phyloP scores from a whole-genome alignment of 2,329 filamentous ascomycete species.

The Dothiorella sarmentorum region DNA sequence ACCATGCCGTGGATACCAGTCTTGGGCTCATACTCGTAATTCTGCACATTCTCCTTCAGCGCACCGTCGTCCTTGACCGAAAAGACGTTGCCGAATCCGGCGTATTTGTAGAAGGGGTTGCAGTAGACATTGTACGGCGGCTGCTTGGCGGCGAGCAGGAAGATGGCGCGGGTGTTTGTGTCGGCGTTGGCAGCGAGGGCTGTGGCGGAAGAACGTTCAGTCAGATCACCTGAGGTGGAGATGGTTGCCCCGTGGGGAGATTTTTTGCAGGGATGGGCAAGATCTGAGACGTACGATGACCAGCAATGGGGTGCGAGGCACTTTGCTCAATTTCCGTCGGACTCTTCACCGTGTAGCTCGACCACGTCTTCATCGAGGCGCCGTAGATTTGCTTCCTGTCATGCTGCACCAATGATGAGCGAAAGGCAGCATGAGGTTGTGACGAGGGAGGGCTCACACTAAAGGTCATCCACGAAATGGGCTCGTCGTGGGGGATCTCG shows the following conservation, averaged over 20 bases:
- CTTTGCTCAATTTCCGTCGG: slow-evolving; percentile 74
- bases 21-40: slow-evolving; percentile 67
- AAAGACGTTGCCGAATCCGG: slow-evolving; percentile 78
- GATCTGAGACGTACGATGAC: slow-evolving; percentile 59
- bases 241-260: slow-evolving; percentile 17
- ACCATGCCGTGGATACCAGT: slow-evolving; percentile 80
- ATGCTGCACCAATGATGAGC: slow-evolving; percentile 53
- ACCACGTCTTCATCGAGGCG: slow-evolving; percentile 91
- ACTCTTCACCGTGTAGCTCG: slow-evolving; percentile 71
- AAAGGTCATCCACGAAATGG: slow-evolving; percentile 92
- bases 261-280: background rate
- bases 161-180: slow-evolving; percentile 85
- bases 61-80: slow-evolving; percentile 55
- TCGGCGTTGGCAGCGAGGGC: slow-evolving; percentile 64
- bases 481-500: slow-evolving; percentile 75
- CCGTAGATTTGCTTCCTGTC: slow-evolving; percentile 81
- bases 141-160: slow-evolving; percentile 74
- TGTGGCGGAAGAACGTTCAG: slow-evolving; percentile 33
- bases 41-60: slow-evolving; percentile 65
- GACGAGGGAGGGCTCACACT: slow-evolving; percentile 56
- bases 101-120: slow-evolving; percentile 86
- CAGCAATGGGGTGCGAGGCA: slow-evolving; percentile 69
- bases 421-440: background rate
- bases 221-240: slow-evolving; percentile 9
- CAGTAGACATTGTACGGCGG: slow-evolving; percentile 81